These are phyloP conservation scores for Metschnikowia similis DNA, from an alignment of 805 yeast genomes.

Conservation along the genomic window DNA sequence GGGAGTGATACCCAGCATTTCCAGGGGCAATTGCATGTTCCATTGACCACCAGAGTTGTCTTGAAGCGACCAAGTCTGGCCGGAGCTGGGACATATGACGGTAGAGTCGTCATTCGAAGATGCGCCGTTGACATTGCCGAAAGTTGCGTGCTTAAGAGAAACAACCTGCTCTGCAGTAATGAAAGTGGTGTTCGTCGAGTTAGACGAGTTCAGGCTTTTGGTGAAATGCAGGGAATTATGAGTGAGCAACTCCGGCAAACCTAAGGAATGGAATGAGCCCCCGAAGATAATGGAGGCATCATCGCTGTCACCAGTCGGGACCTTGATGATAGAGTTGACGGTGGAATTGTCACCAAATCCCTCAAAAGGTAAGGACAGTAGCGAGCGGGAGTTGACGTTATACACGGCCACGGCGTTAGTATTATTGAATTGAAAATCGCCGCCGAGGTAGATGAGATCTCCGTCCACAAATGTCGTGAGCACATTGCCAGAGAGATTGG, in stretches of 20 bases:
- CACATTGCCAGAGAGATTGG: slow-evolving; percentile 26
- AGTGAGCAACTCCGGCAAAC: slow-evolving; percentile 41
- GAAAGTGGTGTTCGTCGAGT: slow-evolving; percentile 34
- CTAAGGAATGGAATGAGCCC: slow-evolving; percentile 67
- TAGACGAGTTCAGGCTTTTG: slow-evolving; percentile 24
- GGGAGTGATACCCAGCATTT: slow-evolving; percentile 46
- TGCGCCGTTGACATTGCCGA: slow-evolving; percentile 45
- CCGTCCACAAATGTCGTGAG: slow-evolving; percentile 36
- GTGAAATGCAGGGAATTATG: slow-evolving; percentile 23
- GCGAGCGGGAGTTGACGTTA: slow-evolving; percentile 40
- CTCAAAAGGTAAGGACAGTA: slow-evolving; percentile 57
- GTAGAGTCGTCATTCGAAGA: slow-evolving; percentile 22
- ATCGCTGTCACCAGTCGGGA: slow-evolving; percentile 24
- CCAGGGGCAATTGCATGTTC: slow-evolving; percentile 54
- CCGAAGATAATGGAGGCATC: slow-evolving; percentile 65
- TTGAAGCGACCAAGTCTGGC: slow-evolving; percentile 50
- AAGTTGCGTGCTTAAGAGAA: slow-evolving; percentile 52
- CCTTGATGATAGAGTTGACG: slow-evolving; percentile 58
- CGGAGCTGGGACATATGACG: slow-evolving; percentile 56
- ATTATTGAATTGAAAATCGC: slow-evolving; percentile 55
- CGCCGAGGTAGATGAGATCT: slow-evolving; percentile 70
- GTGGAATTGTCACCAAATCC: slow-evolving; percentile 65
- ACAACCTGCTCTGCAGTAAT: slow-evolving; percentile 57
- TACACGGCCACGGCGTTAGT: slow-evolving; percentile 63
- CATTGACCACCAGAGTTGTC: slow-evolving; percentile 58